Evolutionary conservation across 164 flowering plant species (phyloP), one percentile per base, ranked within the genome.

Genomic region (Nelumbo lutea): DNA sequence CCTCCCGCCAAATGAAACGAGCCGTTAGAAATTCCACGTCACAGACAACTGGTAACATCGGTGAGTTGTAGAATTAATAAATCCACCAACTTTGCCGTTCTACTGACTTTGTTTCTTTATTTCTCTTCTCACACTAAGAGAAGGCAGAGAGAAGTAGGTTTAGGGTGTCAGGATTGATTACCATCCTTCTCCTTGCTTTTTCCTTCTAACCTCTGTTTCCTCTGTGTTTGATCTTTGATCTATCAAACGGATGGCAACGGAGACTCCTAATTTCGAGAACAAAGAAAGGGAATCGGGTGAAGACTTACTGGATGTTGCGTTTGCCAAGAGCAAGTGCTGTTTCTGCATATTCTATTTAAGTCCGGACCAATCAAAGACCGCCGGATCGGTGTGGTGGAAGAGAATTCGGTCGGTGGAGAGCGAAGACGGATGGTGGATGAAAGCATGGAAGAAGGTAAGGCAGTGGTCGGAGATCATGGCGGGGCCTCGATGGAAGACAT

Each of bases 401-500:
- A 79, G 77, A 42, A 39, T 79, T 41, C 72, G 62, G 47, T 4
- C 73, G 66, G 65, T 62, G 1, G 78, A 72, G 2, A 42, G 46
- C 45, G 76, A 65, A 13, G 79, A 61, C 15, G 62, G 67, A 42
- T 74, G 77, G 73, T 75, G 79, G 79, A 44, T 39, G 14, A 73
- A 57, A 58, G 68, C 64, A 6, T 57, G 45, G 56, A 59, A 57
- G 79, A 83, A 74, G 73, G 51, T 90, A 55, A 82, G 94, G 1
- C 93, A 90, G 73, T 87, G 89, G 91, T 90, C 96, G 66, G 96
- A 93, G 79, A 66, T 90, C 69, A 87, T 82, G 59, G 95, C 96
- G n/a, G 96, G 95, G 0, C 96, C 98, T 1, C 81, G 69, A 59
- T 93, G 98, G 98, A 93, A 93, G 82, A 93, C 93, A 0, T 93